phyloP scores from a whole-genome alignment of 1,139 yeast genomes.

The Debaryomyces psychrophilus region DNA sequence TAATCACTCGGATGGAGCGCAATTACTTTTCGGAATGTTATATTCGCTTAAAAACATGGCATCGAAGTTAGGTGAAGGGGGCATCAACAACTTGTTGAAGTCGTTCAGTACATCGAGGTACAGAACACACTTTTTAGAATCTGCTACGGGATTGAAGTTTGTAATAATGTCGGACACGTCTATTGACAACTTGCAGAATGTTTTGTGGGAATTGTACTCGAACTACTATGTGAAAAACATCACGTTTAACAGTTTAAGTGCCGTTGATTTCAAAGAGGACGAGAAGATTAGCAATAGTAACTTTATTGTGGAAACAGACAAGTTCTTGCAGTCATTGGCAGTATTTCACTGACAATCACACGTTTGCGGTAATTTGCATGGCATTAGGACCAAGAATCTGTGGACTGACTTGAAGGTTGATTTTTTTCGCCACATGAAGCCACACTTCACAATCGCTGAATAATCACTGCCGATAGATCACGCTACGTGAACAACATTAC shows the following conservation, averaged over 20 bases:
- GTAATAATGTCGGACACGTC: slow-evolving; percentile 71
- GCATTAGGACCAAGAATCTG: neutral
- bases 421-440: slow-evolving; percentile 1
- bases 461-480: neutral
- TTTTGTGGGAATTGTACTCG: slow-evolving; percentile 68
- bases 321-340: slow-evolving; percentile 33
- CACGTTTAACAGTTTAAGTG: slow-evolving; percentile 63
- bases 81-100: slow-evolving; percentile 51
- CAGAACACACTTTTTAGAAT: slow-evolving; percentile 78
- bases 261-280: slow-evolving; percentile 52
- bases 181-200: slow-evolving; percentile 61
- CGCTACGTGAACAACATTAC: neutral
- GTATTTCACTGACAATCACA: slow-evolving; percentile 18
- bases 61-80: slow-evolving; percentile 55
- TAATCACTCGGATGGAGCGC: slow-evolving; percentile 67
- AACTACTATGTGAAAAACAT: slow-evolving; percentile 69
- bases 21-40: slow-evolving; percentile 84
- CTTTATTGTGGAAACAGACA: slow-evolving; percentile 51
- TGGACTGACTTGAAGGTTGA: neutral
- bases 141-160: slow-evolving; percentile 77
- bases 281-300: slow-evolving; percentile 44
- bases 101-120: slow-evolving; percentile 74
- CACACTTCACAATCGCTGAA: neutral
- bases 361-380: neutral
- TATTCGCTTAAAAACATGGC: slow-evolving; percentile 79